Conservation (phyloP, 2,329 filamentous ascomycete genomes). For the Hortaea sp. region DNA sequence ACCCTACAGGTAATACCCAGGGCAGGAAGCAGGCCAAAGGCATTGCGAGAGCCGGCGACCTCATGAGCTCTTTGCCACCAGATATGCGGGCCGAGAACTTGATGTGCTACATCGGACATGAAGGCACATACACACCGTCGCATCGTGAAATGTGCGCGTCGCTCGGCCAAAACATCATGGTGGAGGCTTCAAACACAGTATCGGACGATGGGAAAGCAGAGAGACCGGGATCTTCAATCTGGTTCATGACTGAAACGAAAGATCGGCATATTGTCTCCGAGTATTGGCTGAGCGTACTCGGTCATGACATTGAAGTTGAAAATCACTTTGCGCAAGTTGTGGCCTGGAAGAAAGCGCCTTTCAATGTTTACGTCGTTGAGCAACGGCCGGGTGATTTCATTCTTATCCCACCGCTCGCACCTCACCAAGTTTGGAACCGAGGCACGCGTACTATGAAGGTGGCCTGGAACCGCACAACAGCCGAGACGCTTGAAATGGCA, state of each 20-base stretch:
- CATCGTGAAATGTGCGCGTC: slow-evolving; percentile 98
- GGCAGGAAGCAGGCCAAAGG: slow-evolving; percentile 44
- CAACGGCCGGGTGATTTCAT: slow-evolving; percentile 88
- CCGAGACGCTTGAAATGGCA: slow-evolving; percentile 80
- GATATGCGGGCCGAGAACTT: slow-evolving; percentile 91
- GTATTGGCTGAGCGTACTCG: slow-evolving; percentile 85
- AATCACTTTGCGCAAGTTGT: slow-evolving; percentile 94
- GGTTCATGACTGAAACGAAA: slow-evolving; percentile 98
- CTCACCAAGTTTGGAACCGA: slow-evolving; percentile 97
- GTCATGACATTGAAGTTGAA: slow-evolving; percentile 94
- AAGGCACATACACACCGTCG: slow-evolving; percentile 90
- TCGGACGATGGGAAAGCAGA: slow-evolving; percentile 58
- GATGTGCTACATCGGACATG: slow-evolving; percentile 97
- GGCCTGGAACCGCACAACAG: slow-evolving; percentile 92
- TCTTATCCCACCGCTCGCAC: slow-evolving; percentile 80
- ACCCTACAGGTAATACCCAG: slow-evolving; percentile 28
- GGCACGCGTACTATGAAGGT: slow-evolving; percentile 95
- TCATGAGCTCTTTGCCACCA: slow-evolving; percentile 84
- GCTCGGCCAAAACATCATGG: slow-evolving; percentile 96
- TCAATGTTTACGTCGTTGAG: slow-evolving; percentile 85
- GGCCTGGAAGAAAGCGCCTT: slow-evolving; percentile 89
- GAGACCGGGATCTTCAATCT: slow-evolving; percentile 79
- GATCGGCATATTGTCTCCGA: slow-evolving; percentile 84
- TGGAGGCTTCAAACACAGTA: slow-evolving; percentile 64
- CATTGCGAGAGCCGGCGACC: slow-evolving; percentile 67